Percentiles rank a stretch among this genome's conserved stretches.
These are phyloP conservation scores for Orbilia quercus DNA, from an alignment of 2,329 filamentous ascomycete genomes.

Conservation along the genomic window DNA sequence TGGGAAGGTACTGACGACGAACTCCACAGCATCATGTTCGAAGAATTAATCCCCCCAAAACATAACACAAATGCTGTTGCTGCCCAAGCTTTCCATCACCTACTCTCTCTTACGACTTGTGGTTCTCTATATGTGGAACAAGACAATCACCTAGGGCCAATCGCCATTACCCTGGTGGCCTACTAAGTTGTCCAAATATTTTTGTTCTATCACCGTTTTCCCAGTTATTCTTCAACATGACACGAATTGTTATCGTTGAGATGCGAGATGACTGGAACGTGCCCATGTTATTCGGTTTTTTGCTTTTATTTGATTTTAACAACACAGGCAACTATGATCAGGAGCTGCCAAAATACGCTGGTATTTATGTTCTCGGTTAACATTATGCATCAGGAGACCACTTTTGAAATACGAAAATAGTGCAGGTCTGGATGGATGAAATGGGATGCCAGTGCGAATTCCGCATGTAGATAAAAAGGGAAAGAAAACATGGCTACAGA, in stretches of 20 bases:
- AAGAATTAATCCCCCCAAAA: slow-evolving; percentile 56
- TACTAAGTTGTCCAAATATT: neutral
- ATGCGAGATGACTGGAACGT: no score
- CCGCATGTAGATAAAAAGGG: neutral
- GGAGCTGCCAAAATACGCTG: no score
- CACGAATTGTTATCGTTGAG: no score
- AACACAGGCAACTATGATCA: no score
- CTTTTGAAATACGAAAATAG: no score
- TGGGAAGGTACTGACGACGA: slow-evolving; percentile 13
- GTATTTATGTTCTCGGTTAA: no score
- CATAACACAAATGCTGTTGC: slow-evolving; percentile 55
- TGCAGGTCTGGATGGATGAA: no score
- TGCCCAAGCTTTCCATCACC: slow-evolving; percentile 59
- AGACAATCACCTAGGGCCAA: slow-evolving; percentile 49
- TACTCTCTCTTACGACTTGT: slow-evolving; percentile 58
- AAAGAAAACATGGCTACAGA: no score
- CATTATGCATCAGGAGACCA: no score
- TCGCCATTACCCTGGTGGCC: slow-evolving; percentile 52
- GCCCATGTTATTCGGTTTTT: no score
- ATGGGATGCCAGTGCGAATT: slow-evolving; percentile 2
- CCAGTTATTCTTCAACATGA: no score
- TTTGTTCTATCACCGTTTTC: neutral
- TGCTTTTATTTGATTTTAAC: no score
- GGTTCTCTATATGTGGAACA: slow-evolving; percentile 57
- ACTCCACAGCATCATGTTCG: slow-evolving; percentile 56